These are phyloP conservation scores for Thelephora terrestris DNA, from an alignment of 1,284 basidiomycete species.

Conservation along the genomic window DNA sequence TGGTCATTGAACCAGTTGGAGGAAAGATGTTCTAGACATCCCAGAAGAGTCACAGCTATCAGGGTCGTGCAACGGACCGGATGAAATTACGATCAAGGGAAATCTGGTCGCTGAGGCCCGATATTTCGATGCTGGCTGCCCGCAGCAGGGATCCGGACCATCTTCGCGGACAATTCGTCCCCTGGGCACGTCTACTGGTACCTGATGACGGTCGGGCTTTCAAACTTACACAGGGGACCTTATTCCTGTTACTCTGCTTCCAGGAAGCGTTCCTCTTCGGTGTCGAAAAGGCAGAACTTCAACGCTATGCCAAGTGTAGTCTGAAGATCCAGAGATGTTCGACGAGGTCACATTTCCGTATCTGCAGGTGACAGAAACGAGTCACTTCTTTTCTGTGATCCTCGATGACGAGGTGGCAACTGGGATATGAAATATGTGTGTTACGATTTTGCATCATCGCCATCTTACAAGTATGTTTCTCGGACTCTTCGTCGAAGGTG, in stretches of 20 bases:
- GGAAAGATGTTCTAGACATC: constrained; percentile 21
- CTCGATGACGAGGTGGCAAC: no score
- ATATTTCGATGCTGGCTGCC: background rate
- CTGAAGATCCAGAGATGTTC: constrained; percentile 27
- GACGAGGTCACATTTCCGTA: constrained; percentile 30
- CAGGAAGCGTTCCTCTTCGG: constrained; percentile 49
- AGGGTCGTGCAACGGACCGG: constrained; percentile 22
- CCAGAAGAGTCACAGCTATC: constrained; percentile 11
- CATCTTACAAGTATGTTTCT: no score
- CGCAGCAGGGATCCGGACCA: constrained; percentile 1
- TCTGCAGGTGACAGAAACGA: constrained; percentile 42
- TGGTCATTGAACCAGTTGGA: constrained; percentile 65
- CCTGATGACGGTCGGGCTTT: constrained; percentile 44
- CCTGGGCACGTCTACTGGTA: constrained; percentile 44
- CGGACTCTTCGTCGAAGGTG: no score
- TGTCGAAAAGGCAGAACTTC: constrained; percentile 36
- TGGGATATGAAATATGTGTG: no score
- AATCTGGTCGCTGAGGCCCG: constrained; percentile 5
- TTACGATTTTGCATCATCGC: no score
- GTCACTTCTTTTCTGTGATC: constrained; percentile 12
- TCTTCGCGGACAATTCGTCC: constrained; percentile 39
- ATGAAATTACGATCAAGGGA: constrained; percentile 23
- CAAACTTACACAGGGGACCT: constrained; percentile 60
- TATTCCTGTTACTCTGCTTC: constrained; percentile 37
- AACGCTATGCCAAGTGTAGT: constrained; percentile 28